These are phyloP conservation scores for Oryza punctata DNA, from an alignment of 176 grass and related monocot genomes.

Conservation along the genomic window DNA sequence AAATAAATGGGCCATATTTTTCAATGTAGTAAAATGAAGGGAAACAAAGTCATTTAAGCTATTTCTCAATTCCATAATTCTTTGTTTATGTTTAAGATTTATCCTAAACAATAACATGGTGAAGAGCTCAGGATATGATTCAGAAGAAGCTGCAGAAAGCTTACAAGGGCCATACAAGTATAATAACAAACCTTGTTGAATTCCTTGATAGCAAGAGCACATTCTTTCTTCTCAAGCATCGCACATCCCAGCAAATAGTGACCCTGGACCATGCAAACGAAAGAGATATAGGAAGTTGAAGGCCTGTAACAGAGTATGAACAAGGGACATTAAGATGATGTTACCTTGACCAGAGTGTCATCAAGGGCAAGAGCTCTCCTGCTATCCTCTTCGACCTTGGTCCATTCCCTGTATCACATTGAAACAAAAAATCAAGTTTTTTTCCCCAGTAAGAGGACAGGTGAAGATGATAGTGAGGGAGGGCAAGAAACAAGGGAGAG, in stretches of 20 bases:
- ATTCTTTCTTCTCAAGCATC: slow-evolving; percentile 64
- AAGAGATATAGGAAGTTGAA: not conserved
- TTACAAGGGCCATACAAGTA: not conserved
- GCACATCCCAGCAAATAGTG: slow-evolving; percentile 74
- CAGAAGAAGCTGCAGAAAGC: not conserved
- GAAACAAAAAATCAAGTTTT: not conserved
- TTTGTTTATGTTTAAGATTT: too few species aligned
- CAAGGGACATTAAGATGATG: not conserved
- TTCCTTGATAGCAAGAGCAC: slow-evolving; percentile 49
- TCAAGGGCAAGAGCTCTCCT: slow-evolving; percentile 80
- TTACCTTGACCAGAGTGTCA: slow-evolving; percentile 60
- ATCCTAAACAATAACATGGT: not conserved
- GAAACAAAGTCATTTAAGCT: not conserved
- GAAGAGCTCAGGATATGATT: not conserved
- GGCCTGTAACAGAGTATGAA: not conserved
- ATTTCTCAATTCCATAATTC: not conserved
- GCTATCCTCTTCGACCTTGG: slow-evolving; percentile 88
- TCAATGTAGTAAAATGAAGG: not conserved
- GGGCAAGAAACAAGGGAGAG: not conserved
- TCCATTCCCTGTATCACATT: slow-evolving; percentile 57
- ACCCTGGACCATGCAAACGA: slow-evolving; percentile 43
- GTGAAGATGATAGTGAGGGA: not conserved
- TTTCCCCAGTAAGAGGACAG: not conserved
- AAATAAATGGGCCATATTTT: not conserved
- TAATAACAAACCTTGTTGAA: slow-evolving; percentile 58